These are phyloP conservation scores for Neopestalotiopsis rosae DNA, from an alignment of 2,329 filamentous ascomycete genomes.

Conservation along the genomic window DNA sequence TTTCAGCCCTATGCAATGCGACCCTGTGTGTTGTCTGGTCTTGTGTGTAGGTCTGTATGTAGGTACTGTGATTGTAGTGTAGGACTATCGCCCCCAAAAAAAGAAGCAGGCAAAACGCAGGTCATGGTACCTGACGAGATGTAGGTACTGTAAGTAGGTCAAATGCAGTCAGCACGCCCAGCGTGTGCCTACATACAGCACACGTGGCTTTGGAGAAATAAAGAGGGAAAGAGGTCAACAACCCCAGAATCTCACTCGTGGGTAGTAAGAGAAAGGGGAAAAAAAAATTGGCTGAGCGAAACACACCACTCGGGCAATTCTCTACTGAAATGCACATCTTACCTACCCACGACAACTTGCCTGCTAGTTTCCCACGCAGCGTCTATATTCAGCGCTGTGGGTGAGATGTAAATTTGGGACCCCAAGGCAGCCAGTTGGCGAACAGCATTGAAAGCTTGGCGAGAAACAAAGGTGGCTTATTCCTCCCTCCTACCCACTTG, in stretches of 20 bases:
- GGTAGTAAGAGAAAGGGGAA: background rate
- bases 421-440: constrained; percentile 9
- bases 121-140: background rate
- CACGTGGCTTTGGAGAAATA: background rate
- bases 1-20: background rate
- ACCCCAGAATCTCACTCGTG: background rate
- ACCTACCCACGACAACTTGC: no score
- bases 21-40: background rate
- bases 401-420: constrained; percentile 23
- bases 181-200: background rate
- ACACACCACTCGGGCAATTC: background rate
- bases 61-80: background rate
- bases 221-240: background rate
- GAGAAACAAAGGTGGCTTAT: background rate
- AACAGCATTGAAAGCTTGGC: background rate
- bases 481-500: background rate
- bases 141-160: background rate
- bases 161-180: background rate
- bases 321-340: background rate
- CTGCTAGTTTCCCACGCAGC: background rate
- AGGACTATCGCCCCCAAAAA: background rate
- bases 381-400: constrained; percentile 2
- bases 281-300: background rate
- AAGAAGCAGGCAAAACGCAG: background rate
- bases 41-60: no score